Conservation (phyloP, 1,284 basidiomycete species). For the Veloboletus limbatus region DNA sequence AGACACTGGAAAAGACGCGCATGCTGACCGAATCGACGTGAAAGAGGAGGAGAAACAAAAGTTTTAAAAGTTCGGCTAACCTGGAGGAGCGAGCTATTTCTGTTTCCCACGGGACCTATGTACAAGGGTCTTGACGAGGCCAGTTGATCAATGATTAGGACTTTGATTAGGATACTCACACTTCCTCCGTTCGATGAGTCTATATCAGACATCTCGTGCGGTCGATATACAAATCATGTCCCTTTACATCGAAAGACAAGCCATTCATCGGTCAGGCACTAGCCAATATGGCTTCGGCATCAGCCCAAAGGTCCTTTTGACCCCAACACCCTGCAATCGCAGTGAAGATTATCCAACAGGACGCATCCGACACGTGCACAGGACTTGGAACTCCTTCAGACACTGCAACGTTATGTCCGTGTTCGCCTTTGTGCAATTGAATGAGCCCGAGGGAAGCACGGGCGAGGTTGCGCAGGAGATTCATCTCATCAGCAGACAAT, state of each 20-base stretch:
- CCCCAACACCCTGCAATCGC: constrained; percentile 78
- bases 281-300: constrained; percentile 56
- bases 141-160: not conserved
- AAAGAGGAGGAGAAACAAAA: not conserved
- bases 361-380: constrained; percentile 44
- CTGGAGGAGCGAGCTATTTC: constrained; percentile 3
- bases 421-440: constrained; percentile 11
- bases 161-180: constrained; percentile 13
- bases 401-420: not conserved
- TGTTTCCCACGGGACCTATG: constrained; percentile 21
- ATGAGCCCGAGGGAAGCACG: constrained; percentile 60
- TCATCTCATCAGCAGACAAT: constrained; percentile 77
- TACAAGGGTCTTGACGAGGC: not conserved
- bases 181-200: not conserved
- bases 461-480: constrained; percentile 73
- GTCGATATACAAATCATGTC: constrained; percentile 3
- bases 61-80: no score
- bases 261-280: constrained; percentile 18
- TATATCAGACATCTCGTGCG: not conserved
- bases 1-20: constrained; percentile 42
- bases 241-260: constrained; percentile 10
- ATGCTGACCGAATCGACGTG: constrained; percentile 37
- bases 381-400: constrained; percentile 7
- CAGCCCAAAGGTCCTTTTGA: constrained; percentile 83
- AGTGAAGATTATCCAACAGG: constrained; percentile 85